Conservation (phyloP, 2,329 filamentous ascomycete genomes). For the Stagonosporopsis cucurbitacearum region DNA sequence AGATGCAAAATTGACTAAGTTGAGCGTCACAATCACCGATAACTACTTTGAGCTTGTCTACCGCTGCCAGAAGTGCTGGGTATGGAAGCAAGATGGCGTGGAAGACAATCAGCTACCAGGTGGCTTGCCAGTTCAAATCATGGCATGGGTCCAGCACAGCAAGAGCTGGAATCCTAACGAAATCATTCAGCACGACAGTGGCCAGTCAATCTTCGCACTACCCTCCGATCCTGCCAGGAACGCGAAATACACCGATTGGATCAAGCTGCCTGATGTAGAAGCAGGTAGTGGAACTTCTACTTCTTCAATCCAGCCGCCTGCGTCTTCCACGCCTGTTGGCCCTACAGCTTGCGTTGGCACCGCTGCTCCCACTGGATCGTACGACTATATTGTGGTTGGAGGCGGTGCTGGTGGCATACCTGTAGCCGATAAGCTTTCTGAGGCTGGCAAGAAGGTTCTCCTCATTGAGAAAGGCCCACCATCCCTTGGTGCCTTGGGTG, state of each 20-base stretch:
- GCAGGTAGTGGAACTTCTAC: constrained; percentile 29
- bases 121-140: constrained; percentile 44
- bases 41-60: constrained; percentile 70
- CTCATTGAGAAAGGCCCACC: constrained; percentile 59
- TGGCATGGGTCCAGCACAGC: constrained; percentile 64
- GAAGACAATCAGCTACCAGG: constrained; percentile 48
- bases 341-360: constrained; percentile 48
- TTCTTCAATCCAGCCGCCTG: constrained; percentile 28
- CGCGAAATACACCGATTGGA: constrained; percentile 52
- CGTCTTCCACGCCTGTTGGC: constrained; percentile 35
- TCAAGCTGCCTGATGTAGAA: constrained; percentile 42
- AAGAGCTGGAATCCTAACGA: constrained; percentile 47
- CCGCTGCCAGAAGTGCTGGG: constrained; percentile 62
- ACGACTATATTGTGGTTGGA: constrained; percentile 70
- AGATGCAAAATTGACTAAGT: constrained; percentile 66
- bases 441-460: constrained; percentile 69
- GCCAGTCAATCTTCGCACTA: constrained; percentile 62
- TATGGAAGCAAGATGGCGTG: constrained; percentile 53
- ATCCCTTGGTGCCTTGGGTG: constrained; percentile 70
- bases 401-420: constrained; percentile 69
- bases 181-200: constrained; percentile 60
- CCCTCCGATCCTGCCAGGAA: constrained; percentile 54
- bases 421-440: constrained; percentile 65
- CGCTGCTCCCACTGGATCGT: constrained; percentile 54
- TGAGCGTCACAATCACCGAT: constrained; percentile 64